Evolutionary conservation across 2,329 filamentous ascomycete species (phyloP), one percentile per base, ranked within the genome.

Genomic region (Scedosporium apiospermum): DNA sequence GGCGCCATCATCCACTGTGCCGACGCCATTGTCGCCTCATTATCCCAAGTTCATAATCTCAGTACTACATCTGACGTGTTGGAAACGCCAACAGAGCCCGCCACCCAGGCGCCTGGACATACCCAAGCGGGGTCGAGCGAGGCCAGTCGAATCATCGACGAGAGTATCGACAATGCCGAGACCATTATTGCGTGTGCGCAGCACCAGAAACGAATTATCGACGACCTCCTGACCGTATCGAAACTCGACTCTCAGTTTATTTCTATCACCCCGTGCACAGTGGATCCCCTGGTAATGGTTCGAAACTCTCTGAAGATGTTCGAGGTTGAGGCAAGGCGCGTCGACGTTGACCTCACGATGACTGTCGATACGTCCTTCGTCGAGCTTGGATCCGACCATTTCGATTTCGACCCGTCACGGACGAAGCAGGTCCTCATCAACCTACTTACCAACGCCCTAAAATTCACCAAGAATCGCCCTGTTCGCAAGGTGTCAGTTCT

Each of bases 341-440:
- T 87, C 1, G 83, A 86, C 53, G 91, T 93, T 61, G 76, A 84
- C 58, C 80, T 93, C 66, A 79, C 81, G 23, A 86, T 90, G 67
- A 75, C 81, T 2, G 79, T 90, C 12, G 85, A 88, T 66, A 70
- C 80, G 16, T 88, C 87, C 0, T 89, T 87, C 69, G 76, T 75
- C 3, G 74, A 80, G 1, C 75, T 87, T 1, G 75, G 75, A 0
- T 76, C 89, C 41, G 83, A 88, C 42, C 91, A 85, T 78, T 83
- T 92, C 3, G 75, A 80, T 41, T 73, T 91, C 30, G 90, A 93
- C 70, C 87, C 90, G 0, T 88, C 87, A 16, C 82, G 90, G 26
- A 85, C 93, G 59, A 82, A 89, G 60, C 90, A 93, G 72, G 88
- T 93, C 0, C 77, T 93, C 3, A 91, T 93, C 71, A 93, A 93